A percentile compares a stretch with the other conserved stretches of the same genome.
Conservation (phyloP, 2,329 filamentous ascomycete species). For the Clarireedia hainanense region DNA sequence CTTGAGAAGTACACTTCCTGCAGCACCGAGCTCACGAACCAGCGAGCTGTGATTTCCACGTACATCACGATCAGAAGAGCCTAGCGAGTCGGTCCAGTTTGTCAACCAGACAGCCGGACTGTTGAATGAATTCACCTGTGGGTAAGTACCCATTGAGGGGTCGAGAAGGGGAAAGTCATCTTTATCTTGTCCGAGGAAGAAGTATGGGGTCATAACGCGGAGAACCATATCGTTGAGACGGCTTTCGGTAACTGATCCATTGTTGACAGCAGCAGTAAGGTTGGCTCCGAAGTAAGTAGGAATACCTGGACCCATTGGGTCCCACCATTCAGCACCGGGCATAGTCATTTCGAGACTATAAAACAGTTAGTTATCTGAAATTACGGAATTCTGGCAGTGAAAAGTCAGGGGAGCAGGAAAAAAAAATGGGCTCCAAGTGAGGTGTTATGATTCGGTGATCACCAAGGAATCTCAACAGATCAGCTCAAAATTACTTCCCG, state of each 20-base stretch:
- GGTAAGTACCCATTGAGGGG: constrained; percentile 13
- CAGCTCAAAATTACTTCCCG: too few relatives aligned
- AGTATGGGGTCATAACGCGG: constrained; percentile 48
- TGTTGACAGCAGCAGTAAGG: constrained; percentile 36
- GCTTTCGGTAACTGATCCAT: constrained; percentile 35
- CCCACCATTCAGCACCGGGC: constrained; percentile 39
- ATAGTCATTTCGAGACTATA: constrained; percentile 57
- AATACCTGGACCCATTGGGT: neutral
- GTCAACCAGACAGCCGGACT: constrained; percentile 35
- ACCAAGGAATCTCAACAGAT: too few relatives aligned
- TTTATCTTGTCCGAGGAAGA: constrained; percentile 46
- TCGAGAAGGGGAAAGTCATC: constrained; percentile 24
- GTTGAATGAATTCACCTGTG: neutral
- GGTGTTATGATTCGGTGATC: too few relatives aligned
- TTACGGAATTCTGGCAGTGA: too few relatives aligned
- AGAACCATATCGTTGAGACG: constrained; percentile 40
- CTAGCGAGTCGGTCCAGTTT: constrained; percentile 1
- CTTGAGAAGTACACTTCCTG: constrained; percentile 56
- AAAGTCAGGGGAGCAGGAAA: too few relatives aligned
- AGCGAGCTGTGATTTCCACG: constrained; percentile 37
- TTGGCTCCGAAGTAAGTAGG: constrained; percentile 17
- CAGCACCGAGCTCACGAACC: constrained; percentile 41
- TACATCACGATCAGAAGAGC: constrained; percentile 59
- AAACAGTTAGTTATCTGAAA: too few relatives aligned
- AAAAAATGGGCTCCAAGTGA: too few relatives aligned